phyloP scores from a whole-genome alignment of 75 land plant genomes.

The Picea sitchensis region DNA sequence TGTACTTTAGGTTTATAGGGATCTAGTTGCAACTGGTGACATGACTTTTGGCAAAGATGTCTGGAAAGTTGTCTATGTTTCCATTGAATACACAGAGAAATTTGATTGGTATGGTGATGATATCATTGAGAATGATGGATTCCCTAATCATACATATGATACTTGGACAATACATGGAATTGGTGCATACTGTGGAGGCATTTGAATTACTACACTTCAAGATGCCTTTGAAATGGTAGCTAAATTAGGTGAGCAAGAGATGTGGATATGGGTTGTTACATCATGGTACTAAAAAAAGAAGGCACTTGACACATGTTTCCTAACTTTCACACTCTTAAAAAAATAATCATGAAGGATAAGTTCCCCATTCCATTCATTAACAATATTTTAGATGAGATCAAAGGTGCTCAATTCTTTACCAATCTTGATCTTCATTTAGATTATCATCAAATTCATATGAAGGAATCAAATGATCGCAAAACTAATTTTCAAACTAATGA shows the following conservation, averaged over 20 bases:
- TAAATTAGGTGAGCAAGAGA: conserved; percentile 45
- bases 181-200: conserved; percentile 94
- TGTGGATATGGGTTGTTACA: conserved; percentile 23
- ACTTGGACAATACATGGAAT: conserved; percentile 96
- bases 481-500: too few relatives aligned
- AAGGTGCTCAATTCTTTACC: too few relatives aligned
- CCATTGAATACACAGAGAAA: conserved; percentile 91
- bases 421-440: too few relatives aligned
- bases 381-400: too few relatives aligned
- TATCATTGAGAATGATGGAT: conserved; percentile 94
- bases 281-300: too few relatives aligned
- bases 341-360: too few relatives aligned
- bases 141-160: conserved; percentile 96
- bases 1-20: conserved; percentile 92
- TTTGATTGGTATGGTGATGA: conserved; percentile 85
- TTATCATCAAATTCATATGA: too few relatives aligned
- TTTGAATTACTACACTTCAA: conserved; percentile 93
- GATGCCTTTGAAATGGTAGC: conserved; percentile 88
- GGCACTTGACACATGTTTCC: too few relatives aligned
- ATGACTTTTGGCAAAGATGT: conserved; percentile 74
- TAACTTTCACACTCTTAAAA: too few relatives aligned
- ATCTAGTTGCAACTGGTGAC: conserved; percentile 84
- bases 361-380: too few relatives aligned
- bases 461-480: too few relatives aligned
- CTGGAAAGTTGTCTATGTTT: conserved; percentile 84